These are phyloP conservation scores for Diaporthe ampelina DNA, from an alignment of 2,329 filamentous ascomycete species.

Conservation along the genomic window DNA sequence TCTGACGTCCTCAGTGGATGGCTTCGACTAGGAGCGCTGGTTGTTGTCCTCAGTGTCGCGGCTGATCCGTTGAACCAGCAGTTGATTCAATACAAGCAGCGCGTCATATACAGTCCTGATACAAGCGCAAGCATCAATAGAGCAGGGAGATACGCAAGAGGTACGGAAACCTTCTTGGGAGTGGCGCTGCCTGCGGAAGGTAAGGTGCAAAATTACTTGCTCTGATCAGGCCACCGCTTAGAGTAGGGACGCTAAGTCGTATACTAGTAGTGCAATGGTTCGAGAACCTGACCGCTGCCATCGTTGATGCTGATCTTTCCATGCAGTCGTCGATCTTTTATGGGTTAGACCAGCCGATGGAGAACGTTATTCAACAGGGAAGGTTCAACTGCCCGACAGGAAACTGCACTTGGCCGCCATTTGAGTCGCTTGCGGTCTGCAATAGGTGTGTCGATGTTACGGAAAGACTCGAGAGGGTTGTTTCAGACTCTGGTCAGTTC, in stretches of 20 bases:
- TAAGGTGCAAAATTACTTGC: no score
- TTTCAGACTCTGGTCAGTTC: not conserved
- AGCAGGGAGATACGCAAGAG: constrained; percentile 12
- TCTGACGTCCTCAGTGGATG: not conserved
- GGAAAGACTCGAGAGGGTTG: not conserved
- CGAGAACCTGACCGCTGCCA: no score
- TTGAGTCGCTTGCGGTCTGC: constrained; percentile 3
- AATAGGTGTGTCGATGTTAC: not conserved
- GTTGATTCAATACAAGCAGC: constrained; percentile 16
- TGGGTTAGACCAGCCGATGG: not conserved
- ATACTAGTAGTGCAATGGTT: no score
- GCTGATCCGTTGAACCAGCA: constrained; percentile 35
- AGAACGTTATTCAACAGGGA: not conserved
- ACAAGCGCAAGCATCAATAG: not conserved
- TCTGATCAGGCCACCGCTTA: not conserved
- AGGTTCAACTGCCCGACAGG: not conserved
- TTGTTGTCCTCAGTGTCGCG: not conserved
- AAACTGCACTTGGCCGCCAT: not conserved
- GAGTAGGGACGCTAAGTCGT: not conserved
- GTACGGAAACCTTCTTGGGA: not conserved
- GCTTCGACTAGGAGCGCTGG: constrained; percentile 15
- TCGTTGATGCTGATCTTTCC: constrained; percentile 8
- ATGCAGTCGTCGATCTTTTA: constrained; percentile 2
- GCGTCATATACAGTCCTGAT: constrained; percentile 6
- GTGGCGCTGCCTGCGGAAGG: no score